A percentile compares a stretch with the other conserved stretches of the same genome.
Conservation (phyloP, 306 rosid genomes). For the Cajanus cajan region DNA sequence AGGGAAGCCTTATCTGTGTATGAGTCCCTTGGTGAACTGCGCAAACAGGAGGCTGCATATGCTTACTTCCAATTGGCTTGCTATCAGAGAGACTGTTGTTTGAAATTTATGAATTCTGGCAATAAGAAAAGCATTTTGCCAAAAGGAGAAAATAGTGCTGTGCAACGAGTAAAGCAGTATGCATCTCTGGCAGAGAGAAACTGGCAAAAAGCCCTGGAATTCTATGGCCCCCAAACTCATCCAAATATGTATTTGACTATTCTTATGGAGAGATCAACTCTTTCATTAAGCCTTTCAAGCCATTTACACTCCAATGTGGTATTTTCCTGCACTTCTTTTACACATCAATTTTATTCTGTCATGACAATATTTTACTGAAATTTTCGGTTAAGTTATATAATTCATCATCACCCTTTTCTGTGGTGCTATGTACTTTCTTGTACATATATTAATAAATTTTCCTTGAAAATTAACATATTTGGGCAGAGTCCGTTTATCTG, state of each 20-base stretch:
- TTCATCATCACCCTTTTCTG: not conserved
- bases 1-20: slow-evolving; percentile 83
- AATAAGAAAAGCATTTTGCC: slow-evolving; percentile 48
- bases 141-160: slow-evolving; percentile 55
- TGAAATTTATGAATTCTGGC: slow-evolving; percentile 70
- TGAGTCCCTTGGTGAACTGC: slow-evolving; percentile 83
- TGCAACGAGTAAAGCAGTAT: slow-evolving; percentile 87
- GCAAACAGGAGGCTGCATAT: slow-evolving; percentile 93
- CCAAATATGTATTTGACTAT: slow-evolving; percentile 73
- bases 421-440: not conserved
- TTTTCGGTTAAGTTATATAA: not conserved
- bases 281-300: slow-evolving; percentile 57
- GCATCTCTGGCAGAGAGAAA: slow-evolving; percentile 89
- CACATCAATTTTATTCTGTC: slow-evolving; percentile 15
- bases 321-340: slow-evolving; percentile 46
- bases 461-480: not conserved
- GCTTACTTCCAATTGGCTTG: slow-evolving; percentile 88
- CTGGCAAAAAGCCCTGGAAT: slow-evolving; percentile 85
- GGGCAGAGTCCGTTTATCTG: not conserved
- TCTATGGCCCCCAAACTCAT: slow-evolving; percentile 80
- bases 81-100: slow-evolving; percentile 84
- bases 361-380: not conserved
- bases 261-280: slow-evolving; percentile 79
- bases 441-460: not conserved
- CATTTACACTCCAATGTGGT: slow-evolving; percentile 67